These are phyloP conservation scores for Fimicolochytrium jonesii DNA, from an alignment of 192 early-diverging fungal genomes.

Conservation along the genomic window DNA sequence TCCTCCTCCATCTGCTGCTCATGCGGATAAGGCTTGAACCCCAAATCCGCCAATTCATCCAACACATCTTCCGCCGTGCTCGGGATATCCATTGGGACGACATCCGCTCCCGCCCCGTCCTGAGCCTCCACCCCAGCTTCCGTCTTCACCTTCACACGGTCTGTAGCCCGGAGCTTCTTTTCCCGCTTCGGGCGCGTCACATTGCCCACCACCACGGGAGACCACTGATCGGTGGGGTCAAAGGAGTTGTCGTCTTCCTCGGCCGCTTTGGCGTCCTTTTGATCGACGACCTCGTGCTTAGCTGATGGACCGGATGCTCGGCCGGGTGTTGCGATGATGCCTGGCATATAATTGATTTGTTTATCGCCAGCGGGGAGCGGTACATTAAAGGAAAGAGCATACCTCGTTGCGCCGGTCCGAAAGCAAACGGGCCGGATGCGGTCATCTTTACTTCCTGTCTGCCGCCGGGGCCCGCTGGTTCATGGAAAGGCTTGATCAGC, in stretches of 20 bases:
- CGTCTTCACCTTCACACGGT: too few species aligned
- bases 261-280: background rate
- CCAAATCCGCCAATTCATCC: too few species aligned
- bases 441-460: conserved; percentile 17
- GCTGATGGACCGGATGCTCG: background rate
- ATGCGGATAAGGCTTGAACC: too few species aligned
- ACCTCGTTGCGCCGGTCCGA: conserved; percentile 25
- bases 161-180: background rate
- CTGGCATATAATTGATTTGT: background rate
- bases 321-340: conserved; percentile 15
- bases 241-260: conserved; percentile 7
- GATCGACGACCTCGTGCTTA: background rate
- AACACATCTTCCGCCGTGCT: too few species aligned
- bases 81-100: too few species aligned
- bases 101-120: too few species aligned
- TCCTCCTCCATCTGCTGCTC: too few species aligned
- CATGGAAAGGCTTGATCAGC: too few species aligned
- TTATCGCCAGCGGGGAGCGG: background rate
- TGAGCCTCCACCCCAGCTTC: too few species aligned
- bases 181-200: background rate
- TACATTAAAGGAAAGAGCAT: background rate
- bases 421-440: conserved; percentile 27
- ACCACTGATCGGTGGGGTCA: conserved; percentile 22
- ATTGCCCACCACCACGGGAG: conserved; percentile 19
- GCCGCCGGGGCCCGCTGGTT: background rate